A percentile compares a stretch with the other conserved stretches of the same genome.
These are phyloP conservation scores for Fusarium devonianum DNA, from an alignment of 2,329 filamentous ascomycete genomes.

Conservation along the genomic window DNA sequence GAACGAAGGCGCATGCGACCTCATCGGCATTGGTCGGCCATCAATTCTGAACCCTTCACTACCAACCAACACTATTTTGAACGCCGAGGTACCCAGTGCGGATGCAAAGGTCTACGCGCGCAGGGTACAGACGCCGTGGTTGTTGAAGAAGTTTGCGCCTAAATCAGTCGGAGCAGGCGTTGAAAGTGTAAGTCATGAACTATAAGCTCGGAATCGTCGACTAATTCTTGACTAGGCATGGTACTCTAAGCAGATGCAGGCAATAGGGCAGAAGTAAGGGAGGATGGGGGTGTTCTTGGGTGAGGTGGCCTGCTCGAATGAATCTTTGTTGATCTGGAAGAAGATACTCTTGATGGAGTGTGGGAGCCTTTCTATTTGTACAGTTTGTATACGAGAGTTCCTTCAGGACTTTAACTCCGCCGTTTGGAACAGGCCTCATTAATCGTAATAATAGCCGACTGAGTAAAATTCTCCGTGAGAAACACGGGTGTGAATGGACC, in stretches of 20 bases:
- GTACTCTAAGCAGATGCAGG: conserved; percentile 28
- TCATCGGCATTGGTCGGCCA: conserved; percentile 52
- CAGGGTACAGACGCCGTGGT: conserved; percentile 22
- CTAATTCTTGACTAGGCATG: conserved; percentile 12
- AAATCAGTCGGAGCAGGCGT: conserved; percentile 29
- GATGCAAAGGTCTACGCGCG: conserved; percentile 20
- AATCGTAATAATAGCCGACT: no score
- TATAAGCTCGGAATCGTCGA: fast-evolving
- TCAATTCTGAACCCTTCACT: conserved; percentile 48
- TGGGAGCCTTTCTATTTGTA: no score
- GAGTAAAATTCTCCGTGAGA: no score
- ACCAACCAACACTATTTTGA: conserved; percentile 42
- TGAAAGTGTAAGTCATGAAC: conserved; percentile 15
- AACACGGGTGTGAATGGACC: no score
- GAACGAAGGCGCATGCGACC: conserved; percentile 48
- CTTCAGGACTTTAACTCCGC: no score
- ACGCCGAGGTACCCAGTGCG: conserved; percentile 18
- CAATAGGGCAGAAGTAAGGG: conserved; percentile 6
- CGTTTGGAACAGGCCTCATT: no score
- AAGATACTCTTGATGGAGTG: no score
- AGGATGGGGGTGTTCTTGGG: no score
- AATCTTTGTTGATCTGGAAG: no score
- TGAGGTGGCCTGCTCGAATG: no score
- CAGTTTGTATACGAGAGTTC: no score
- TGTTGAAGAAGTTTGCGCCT: conserved; percentile 23